Base-by-base conservation (phyloP, 75 land plant genomes). In the Cupressus sempervirens region DNA sequence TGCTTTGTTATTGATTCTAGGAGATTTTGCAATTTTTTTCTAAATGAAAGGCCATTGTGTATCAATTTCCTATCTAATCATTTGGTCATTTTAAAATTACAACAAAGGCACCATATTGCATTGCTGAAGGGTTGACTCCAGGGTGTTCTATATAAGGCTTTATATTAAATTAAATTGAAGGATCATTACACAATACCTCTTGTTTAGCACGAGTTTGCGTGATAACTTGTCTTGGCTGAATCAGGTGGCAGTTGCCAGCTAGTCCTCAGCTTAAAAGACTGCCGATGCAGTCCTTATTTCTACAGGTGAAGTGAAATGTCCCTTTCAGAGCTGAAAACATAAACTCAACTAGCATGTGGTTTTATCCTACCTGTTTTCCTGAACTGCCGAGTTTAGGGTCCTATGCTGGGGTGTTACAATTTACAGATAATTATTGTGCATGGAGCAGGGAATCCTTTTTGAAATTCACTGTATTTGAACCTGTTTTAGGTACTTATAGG, bases 221-320 rank as follows among this genome's bases (percentile, higher is more conserved):
- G 80, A 30, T 77, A 77, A 77, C 29, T 77, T 77, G n/a, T 77
- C 13, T 77, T 77, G 80, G 80, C 45, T 77, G 48, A 77, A 77
- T 77, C 80, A 77, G 80, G 80, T 77, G 80, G 80, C 48, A 77
- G 80, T 77, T 77, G 80, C 80, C 80, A 77, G 38, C 29, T 77
- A 77, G 48, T 43, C 46, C 80, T 77, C 48, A 35, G 12, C 80
- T 77, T 23, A 20, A 77, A 46, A 77, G 80, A 77, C 80, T 77
- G 80, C 29, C 46, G 48, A 40, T 77, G 80, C 80, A 77, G 48
- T 77, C 29, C 46, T 77, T 77, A 38, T 77, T 77, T 77, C 80
- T 77, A 77, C 80, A 77, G 80, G 80, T 77, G 43, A 77, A 77
- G 48, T 77, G 80, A 77, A 77, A 75, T 75, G 77, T 38, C 77